Percentiles rank a stretch among this genome's conserved stretches.
These are phyloP conservation scores for Fraxinus excelsior DNA, from an alignment of 257 asterid genomes.

Conservation along the genomic window DNA sequence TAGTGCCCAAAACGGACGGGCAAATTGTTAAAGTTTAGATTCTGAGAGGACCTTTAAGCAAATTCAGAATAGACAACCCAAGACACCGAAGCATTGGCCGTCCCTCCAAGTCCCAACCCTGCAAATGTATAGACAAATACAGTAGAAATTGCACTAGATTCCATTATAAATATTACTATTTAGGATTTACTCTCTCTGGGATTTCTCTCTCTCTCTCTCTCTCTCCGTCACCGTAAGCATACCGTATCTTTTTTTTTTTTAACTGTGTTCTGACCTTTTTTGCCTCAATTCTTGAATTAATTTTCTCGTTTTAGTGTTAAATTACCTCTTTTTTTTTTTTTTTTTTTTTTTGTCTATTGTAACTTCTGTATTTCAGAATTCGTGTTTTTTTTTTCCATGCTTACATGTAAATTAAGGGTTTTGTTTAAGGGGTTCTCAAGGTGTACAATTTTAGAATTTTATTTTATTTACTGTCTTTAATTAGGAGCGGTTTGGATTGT, in stretches of 20 bases:
- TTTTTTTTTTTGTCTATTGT: background rate
- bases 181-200: background rate
- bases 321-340: background rate
- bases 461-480: background rate
- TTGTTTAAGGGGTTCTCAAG: background rate
- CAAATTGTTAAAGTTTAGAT: background rate
- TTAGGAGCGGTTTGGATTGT: background rate
- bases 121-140: too few relatives aligned
- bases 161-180: too few relatives aligned
- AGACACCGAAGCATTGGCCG: background rate
- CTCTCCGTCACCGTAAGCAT: slow-evolving; percentile 18
- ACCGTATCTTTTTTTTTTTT: background rate
- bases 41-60: background rate
- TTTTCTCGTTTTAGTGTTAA: background rate
- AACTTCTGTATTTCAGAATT: background rate
- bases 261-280: background rate
- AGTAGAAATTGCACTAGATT: background rate
- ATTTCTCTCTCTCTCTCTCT: background rate
- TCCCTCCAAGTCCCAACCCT: background rate
- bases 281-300: slow-evolving; percentile 8
- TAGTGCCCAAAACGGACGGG: background rate
- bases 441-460: background rate
- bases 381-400: background rate
- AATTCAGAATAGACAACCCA: background rate
- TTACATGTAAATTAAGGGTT: background rate